Evolutionary conservation across 179 eudicot genomes (phyloP), one percentile per base, ranked within the genome.

Genomic region (Spergularia azorica): DNA sequence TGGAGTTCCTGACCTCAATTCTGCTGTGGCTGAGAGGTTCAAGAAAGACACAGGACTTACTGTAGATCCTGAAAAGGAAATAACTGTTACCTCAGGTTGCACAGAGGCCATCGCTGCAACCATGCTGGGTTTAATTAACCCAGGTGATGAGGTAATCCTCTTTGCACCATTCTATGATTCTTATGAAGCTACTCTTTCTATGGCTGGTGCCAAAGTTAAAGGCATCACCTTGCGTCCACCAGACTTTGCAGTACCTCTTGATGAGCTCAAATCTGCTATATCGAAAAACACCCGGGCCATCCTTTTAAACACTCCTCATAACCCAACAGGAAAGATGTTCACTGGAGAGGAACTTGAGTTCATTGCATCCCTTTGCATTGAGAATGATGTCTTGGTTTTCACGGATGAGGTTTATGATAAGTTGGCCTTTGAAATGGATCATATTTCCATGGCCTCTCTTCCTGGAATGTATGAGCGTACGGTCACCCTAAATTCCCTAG

Each of bases 51-150:
- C 95, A 0, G 93, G 95, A n/a, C 95, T 93, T 48, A 58, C 71
- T 38, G 88, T 95, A 20, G 95, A 95, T 77, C 97, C 98, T 1
- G 98, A 93, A 77, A 95, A 88, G 80, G 98, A 95, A 89, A 86
- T 95, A 10, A 95, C 98, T 0, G 95, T 93, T 80, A 95, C 98
- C 79, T 91, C 98, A 9, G 98, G 98, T 43, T 95, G 98, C 90
- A 95, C 98, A 0, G 98, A 95, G 84, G 98, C 98, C 63, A 95
- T 95, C 21, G 98, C 98, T 41, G 96, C 98, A 16, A 87, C 97
- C 70, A 93, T 95, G 16, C 83, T 95, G 58, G 98, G 98, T n/a
- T 81, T 95, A 78, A 93, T 95, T 77, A 91, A 95, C 80, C 95
- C 97, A 0, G 97, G 92, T 41, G 98, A 95, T 71, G 97, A 93